These are phyloP conservation scores for Pancytospora philotis DNA, from an alignment of 371 early-diverging fungal genomes.

Conservation along the genomic window DNA sequence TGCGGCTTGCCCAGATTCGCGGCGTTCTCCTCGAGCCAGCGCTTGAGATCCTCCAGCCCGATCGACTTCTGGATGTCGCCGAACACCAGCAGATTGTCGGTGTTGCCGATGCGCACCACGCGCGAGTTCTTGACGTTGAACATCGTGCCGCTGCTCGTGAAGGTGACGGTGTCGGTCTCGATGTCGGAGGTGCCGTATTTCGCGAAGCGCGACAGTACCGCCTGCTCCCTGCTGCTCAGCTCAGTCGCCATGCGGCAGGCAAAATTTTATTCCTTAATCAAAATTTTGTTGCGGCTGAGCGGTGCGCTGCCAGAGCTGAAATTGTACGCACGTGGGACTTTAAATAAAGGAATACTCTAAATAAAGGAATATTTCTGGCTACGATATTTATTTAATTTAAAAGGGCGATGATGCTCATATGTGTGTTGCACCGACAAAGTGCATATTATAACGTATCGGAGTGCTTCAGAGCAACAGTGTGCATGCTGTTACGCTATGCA, in stretches of 20 bases:
- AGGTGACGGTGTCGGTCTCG: not conserved
- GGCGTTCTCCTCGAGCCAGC: not conserved
- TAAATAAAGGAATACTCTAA: too few species aligned
- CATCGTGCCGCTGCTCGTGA: not conserved
- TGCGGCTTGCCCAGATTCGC: not conserved
- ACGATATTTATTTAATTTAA: too few species aligned
- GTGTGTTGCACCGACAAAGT: too few species aligned
- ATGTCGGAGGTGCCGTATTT: not conserved
- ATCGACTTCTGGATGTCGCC: slow-evolving; percentile 14
- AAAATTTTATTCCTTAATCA: too few species aligned
- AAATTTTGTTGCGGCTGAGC: too few species aligned
- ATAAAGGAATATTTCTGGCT: too few species aligned
- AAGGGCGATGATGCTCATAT: too few species aligned
- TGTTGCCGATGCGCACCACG: not conserved
- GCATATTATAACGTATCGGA: too few species aligned
- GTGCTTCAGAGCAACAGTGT: too few species aligned
- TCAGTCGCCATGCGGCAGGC: not conserved
- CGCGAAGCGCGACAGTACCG: not conserved
- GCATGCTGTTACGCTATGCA: too few species aligned
- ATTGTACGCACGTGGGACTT: too few species aligned
- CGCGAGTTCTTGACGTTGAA: not conserved
- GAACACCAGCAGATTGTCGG: slow-evolving; percentile 7
- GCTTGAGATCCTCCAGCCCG: slow-evolving; percentile 11
- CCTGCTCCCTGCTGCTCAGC: not conserved
- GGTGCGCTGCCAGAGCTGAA: too few species aligned